phyloP scores from a whole-genome alignment of 2,329 filamentous ascomycete species.

The Ophiostoma australiae region DNA sequence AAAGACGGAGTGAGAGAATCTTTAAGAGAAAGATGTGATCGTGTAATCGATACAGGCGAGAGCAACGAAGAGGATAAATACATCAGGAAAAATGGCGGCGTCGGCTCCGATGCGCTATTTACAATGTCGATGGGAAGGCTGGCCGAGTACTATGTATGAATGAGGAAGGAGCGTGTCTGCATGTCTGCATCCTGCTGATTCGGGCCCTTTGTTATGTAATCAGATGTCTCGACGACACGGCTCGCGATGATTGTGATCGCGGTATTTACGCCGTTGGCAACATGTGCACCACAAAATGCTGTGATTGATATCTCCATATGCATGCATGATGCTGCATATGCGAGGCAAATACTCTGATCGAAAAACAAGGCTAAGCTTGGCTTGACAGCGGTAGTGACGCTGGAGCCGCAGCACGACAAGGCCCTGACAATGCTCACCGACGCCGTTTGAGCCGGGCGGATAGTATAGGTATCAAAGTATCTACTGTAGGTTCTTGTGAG shows the following conservation, averaged over 20 bases:
- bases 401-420: background rate
- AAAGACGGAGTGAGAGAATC: background rate
- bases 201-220: background rate
- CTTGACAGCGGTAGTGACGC: background rate
- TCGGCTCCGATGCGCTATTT: conserved; percentile 8
- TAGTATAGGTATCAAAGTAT: background rate
- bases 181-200: background rate
- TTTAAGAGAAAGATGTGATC: background rate
- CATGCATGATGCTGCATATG: conserved; percentile 4
- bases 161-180: background rate
- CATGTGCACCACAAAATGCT: background rate
- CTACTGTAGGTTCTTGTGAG: no score
- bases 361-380: background rate
- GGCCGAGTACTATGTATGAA: background rate
- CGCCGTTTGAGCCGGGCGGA: background rate
- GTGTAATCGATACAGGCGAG: background rate
- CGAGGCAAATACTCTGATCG: background rate
- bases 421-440: background rate
- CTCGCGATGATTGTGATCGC: background rate
- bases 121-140: background rate
- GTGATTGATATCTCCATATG: background rate
- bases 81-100: background rate
- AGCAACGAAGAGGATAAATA: background rate
- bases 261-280: background rate
- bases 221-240: background rate